These are phyloP conservation scores for Aegilops speltoides DNA, from an alignment of 176 grass and related monocot genomes.

Conservation along the genomic window DNA sequence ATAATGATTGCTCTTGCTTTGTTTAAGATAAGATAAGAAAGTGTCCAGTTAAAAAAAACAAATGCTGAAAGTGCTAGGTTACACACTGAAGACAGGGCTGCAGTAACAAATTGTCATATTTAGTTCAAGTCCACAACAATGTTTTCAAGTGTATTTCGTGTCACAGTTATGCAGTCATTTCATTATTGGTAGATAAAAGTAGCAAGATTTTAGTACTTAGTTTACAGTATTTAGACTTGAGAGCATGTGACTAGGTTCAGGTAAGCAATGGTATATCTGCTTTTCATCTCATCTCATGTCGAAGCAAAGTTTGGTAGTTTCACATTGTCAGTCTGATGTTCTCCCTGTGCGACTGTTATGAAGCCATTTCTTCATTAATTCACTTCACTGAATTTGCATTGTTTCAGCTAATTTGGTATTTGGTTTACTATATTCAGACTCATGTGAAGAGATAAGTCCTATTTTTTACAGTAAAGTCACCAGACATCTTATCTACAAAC, in stretches of 20 bases:
- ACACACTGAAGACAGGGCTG: not conserved
- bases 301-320: no score
- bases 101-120: not conserved
- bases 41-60: no score
- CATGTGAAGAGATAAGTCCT: not conserved
- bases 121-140: not conserved
- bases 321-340: not conserved
- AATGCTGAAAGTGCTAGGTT: not conserved
- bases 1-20: no score
- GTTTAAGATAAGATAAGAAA: no score
- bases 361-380: no score
- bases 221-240: no score
- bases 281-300: no score
- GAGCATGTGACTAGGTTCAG: no score
- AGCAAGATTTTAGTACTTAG: no score
- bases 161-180: not conserved
- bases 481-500: conserved; percentile 31
- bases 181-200: no score
- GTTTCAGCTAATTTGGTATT: not conserved
- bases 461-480: conserved; percentile 5
- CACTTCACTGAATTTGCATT: no score
- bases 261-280: no score
- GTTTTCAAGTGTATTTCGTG: not conserved
- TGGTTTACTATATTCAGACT: conserved; percentile 9
- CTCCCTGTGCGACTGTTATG: not conserved